Evolutionary conservation across 1,139 yeast species (phyloP).

Genomic region (Geotrichum europaeum): DNA sequence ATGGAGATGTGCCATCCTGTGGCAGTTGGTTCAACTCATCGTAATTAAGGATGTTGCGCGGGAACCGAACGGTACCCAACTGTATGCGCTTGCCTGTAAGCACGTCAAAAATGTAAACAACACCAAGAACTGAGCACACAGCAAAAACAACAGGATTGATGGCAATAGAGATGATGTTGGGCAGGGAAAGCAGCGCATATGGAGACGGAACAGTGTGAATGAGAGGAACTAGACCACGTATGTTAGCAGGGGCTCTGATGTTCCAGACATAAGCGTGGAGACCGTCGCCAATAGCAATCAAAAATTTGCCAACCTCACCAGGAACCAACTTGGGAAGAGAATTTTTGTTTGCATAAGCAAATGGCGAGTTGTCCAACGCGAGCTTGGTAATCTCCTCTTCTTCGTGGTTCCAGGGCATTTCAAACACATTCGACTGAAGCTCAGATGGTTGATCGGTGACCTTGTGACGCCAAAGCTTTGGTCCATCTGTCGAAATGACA

Average conservation of each 20-base stretch:
- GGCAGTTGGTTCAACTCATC: conserved; percentile 18
- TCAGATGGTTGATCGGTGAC: not conserved
- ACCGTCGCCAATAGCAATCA: conserved; percentile 31
- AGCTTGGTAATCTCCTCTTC: conserved; percentile 20
- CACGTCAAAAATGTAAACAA: conserved; percentile 55
- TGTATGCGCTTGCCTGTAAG: conserved; percentile 50
- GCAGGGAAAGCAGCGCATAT: conserved; percentile 22
- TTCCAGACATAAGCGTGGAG: conserved; percentile 38
- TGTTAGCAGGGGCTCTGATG: conserved; percentile 35
- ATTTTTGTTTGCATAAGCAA: conserved; percentile 6
- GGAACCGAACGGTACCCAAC: conserved; percentile 10
- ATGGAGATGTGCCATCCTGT: not conserved
- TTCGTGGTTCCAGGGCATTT: not conserved
- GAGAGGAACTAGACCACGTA: conserved; percentile 27
- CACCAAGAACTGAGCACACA: conserved; percentile 60
- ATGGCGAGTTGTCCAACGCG: conserved; percentile 16
- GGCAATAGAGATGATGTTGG: conserved; percentile 39
- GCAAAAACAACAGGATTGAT: conserved; percentile 43
- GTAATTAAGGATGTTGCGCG: conserved; percentile 17
- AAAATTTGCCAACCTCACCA: conserved; percentile 10
- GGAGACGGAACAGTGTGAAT: conserved; percentile 29
- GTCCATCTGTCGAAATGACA: conserved; percentile 19
- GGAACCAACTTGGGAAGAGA: conserved; percentile 12
- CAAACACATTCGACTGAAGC: not conserved
- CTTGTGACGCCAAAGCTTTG: conserved; percentile 5